Evolutionary conservation across 345 rosid species (phyloP), one percentile per base, ranked within the genome.

Genomic region (Gossypium stocksii): DNA sequence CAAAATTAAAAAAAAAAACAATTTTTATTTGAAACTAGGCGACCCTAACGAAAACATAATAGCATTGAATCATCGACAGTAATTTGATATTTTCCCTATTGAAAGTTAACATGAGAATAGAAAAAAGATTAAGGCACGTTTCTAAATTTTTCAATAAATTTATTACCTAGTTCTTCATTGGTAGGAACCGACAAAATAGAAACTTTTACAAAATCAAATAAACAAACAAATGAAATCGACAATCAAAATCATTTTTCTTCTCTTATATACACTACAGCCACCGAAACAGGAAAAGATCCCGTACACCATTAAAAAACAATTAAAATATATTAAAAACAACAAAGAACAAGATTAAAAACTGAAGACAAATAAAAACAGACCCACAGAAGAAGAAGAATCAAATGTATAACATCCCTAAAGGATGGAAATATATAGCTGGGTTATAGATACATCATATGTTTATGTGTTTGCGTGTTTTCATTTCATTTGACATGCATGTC

Each of bases 141-240:
- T 66, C 57, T 16, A 60, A 66, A 54, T 20, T 70, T 59, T 76
- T 67, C 75, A 71, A 72, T 74, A 60, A 46, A 62, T 58, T 49
- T 76, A 44, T 56, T 71, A 49, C 75, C 81, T 71, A 34, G 78
- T 69, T 77, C 53, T 69, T 80, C 64, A 66, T 25, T 74, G 76
- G 78, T 41, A 23, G 79, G 76, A 84, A 82, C 81, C 81, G 85
- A 81, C 85, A 77, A 78, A 82, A 69, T 9, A 65, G 29, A 77
- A 58, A 46, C 63, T 77, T 25, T 5, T 15, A 2, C 25, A 52
- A 59, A 52, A 58, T 27, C 54, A 68, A n/a, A 74, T 62, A 56
- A 65, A 67, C 19, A 43, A 73, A 70, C 60, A 65, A 73, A 74
- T 65, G 65, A 70, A 71, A 71, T 60, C 61, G 73, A 76, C 71